These are phyloP conservation scores for Chenopodium formosanum DNA, from an alignment of 148 eudicot genomes.

Conservation along the genomic window DNA sequence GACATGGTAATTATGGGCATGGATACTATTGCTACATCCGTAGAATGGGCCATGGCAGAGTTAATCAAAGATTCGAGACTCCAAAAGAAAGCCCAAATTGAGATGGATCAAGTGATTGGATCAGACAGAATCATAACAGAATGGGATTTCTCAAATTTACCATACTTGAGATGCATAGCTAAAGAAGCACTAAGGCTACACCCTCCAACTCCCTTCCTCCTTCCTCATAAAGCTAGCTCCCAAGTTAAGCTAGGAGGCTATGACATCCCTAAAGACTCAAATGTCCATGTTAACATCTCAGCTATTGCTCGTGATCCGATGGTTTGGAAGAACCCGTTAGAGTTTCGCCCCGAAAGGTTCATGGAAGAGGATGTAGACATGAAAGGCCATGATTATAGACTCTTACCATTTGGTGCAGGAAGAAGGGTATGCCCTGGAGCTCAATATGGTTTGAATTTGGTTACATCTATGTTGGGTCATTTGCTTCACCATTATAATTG, in stretches of 20 bases:
- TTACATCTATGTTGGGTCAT: conserved; percentile 40
- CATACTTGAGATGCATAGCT: conserved; percentile 33
- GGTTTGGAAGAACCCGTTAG: conserved; percentile 34
- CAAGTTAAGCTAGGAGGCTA: conserved; percentile 32
- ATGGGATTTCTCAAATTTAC: conserved; percentile 41
- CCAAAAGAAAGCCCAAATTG: conserved; percentile 39
- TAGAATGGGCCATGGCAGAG: conserved; percentile 42
- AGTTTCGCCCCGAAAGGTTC: conserved; percentile 40
- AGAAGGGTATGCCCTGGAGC: conserved; percentile 37
- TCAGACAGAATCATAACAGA: conserved; percentile 28
- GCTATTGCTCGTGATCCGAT: conserved; percentile 34
- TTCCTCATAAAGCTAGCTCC: conserved; percentile 33
- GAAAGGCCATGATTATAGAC: conserved; percentile 39
- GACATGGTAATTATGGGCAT: conserved; percentile 33
- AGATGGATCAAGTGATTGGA: conserved; percentile 32
- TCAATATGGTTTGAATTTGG: conserved; percentile 36
- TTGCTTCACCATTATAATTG: conserved; percentile 38
- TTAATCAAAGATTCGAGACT: conserved; percentile 33
- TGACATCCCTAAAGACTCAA: conserved; percentile 37
- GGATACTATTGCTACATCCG: conserved; percentile 23
- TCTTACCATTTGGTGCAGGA: conserved; percentile 38
- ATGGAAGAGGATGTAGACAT: conserved; percentile 40
- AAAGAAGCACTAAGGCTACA: conserved; percentile 37
- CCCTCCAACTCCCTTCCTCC: conserved; percentile 35
- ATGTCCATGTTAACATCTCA: conserved; percentile 27